Evolutionary conservation across 164 flowering plant genomes (phyloP), one percentile per base, ranked within the genome.

Genomic region (Vitis riparia): DNA sequence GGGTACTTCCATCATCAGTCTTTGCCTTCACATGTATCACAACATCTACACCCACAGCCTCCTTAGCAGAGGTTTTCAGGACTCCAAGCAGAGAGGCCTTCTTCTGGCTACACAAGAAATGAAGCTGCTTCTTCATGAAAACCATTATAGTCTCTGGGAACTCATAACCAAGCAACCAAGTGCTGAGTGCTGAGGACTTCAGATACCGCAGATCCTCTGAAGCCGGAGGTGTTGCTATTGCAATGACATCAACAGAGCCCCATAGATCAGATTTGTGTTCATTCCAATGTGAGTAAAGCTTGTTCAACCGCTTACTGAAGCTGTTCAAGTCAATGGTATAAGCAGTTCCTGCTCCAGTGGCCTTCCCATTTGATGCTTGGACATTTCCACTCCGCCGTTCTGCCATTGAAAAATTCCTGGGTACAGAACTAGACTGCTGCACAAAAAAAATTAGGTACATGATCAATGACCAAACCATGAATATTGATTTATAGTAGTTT

Each of bases 101-200:
- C 83, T 86, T 91, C 77, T 78, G 91, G 71, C 87, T 85, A 61
- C 96, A 88, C 63, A 89, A 72, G 75, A 89, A 83, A 73, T 92
- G 96, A 29, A 90, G 85, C 56, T 92, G 85, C 73, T 73, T 86
- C 74, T 75, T 72, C 67, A 68, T 74, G 73, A 92, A 92, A 60
- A 90, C 89, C 87, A 90, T 92, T 8, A 92, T 84, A 2, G 95
- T 92, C 70, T 90, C 95, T 0, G 98, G 97, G 75, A 92, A 91
- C 78, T 89, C 98, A 76, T 88, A 85, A 49, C 93, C 97, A 37
- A 91, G 74, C 78, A 92, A 61, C 97, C 97, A 92, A 19, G 89
- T 76, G 67, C 88, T 86, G 52, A 92, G 58, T 1, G 95, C 95
- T 1, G 93, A 90, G 1, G 94, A 90, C 68, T 92, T 90, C 55